Conservation (phyloP, 208 protist species). For the Acanthamoeba lenticulata region DNA sequence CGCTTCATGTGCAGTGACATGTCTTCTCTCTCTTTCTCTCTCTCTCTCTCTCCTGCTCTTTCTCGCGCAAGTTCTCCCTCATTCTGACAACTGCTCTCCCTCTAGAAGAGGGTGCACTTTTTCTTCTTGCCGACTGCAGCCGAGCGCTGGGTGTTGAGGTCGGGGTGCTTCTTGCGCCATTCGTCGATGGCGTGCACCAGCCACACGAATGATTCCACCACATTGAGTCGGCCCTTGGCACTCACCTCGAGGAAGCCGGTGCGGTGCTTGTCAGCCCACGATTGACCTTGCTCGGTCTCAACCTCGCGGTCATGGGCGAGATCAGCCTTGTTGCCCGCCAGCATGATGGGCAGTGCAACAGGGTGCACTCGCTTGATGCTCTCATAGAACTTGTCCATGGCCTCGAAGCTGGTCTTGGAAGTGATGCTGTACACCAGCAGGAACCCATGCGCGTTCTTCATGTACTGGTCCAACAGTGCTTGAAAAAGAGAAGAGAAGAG, state of each 20-base stretch:
- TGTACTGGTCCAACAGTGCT: constrained; percentile 81
- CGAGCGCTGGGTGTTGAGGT: not conserved
- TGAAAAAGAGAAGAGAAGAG: too few species aligned
- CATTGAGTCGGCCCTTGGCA: constrained; percentile 86
- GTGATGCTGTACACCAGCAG: constrained; percentile 76
- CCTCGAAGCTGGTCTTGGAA: constrained; percentile 45
- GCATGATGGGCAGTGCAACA: not conserved
- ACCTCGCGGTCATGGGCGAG: constrained; percentile 83
- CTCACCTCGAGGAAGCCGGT: constrained; percentile 62
- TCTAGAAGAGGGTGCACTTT: constrained; percentile 61
- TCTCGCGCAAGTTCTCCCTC: too few species aligned
- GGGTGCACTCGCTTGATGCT: not conserved
- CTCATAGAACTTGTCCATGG: constrained; percentile 31
- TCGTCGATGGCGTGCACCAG: constrained; percentile 84
- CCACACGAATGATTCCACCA: constrained; percentile 86
- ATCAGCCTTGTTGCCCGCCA: constrained; percentile 86
- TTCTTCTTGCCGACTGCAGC: constrained; percentile 46
- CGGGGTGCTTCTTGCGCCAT: constrained; percentile 50
- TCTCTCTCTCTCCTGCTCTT: not conserved
- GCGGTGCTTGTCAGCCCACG: constrained; percentile 77
- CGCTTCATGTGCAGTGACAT: too few species aligned
- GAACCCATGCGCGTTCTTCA: constrained; percentile 76
- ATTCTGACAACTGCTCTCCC: too few species aligned
- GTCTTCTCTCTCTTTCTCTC: not conserved
- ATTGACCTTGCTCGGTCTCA: constrained; percentile 76